Evolutionary conservation across 345 rosid genomes (phyloP), one percentile per base, ranked within the genome.

Genomic region (Corchorus olitorius): DNA sequence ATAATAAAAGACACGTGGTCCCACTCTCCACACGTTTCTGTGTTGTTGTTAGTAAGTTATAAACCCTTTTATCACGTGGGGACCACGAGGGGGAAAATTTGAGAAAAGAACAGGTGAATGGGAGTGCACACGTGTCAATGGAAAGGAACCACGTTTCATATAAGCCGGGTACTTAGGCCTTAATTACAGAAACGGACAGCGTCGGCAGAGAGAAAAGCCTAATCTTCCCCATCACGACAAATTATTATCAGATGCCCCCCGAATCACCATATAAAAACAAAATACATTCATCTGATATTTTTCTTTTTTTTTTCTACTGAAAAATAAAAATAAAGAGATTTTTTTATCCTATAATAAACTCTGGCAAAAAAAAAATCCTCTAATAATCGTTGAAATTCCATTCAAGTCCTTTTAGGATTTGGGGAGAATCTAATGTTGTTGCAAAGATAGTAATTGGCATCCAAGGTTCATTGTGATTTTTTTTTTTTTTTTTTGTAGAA

Each of bases 201-300:
- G 85, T 87, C 87, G 89, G 87, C 89, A 84, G 84, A 56, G 73
- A 70, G 56, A 60, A 35, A 13, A 33, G 37, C 74, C 66, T 50
- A 16, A 66, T 76, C 81, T 72, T 79, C 79, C 67, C 48, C 15
- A 56, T 61, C 55, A 4, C 63, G 81, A 81, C 83, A 81, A 75
- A 71, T 39, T 5, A 53, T 20, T 34, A 58, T 63, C 58, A 64
- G 41, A 19, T 20, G 27, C 19, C 60, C 60, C 19, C 1, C 27
- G 1, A 16, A 17, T 16, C 50, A 73, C 39, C 8, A 50, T 11
- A 0, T 27, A 1, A 59, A 34, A 53, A 39, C 43, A 39, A 37
- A 15, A 4, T 45, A 50, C 6, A 27, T 27, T 65, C 12, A 5
- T 15, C 5, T 16, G 1, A 11, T 70, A 7, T 13, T 22, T 49